Conservation (phyloP, 345 rosid species). For the Sonneratia alba region DNA sequence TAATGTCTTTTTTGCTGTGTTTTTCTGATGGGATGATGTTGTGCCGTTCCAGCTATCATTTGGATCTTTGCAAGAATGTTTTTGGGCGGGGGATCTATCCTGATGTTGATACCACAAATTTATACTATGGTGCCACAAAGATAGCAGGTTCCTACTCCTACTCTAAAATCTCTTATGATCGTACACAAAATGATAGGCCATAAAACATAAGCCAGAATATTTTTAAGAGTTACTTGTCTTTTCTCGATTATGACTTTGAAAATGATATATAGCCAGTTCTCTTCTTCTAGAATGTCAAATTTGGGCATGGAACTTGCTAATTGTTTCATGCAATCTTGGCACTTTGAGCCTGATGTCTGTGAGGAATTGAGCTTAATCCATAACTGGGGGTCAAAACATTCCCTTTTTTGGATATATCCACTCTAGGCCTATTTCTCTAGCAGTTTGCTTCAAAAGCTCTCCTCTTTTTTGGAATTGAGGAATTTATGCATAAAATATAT, state of each 20-base stretch:
- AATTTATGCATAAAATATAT: not conserved
- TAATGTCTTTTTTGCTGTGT: not conserved
- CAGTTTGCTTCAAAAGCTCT: not conserved
- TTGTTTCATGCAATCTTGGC: not conserved
- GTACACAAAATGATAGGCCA: not conserved
- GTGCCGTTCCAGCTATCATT: constrained; percentile 46
- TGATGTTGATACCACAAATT: constrained; percentile 57
- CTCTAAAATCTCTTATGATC: constrained; percentile 9
- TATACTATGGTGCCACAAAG: constrained; percentile 74
- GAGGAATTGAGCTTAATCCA: not conserved
- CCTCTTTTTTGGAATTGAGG: not conserved
- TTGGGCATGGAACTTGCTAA: not conserved
- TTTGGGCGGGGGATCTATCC: constrained; percentile 69
- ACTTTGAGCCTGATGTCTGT: not conserved
- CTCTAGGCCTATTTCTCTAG: not conserved
- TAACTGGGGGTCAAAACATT: not conserved
- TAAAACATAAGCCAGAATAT: not conserved
- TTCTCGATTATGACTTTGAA: not conserved
- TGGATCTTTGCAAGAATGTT: constrained; percentile 70
- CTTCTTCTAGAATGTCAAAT: not conserved
- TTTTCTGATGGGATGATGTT: not conserved
- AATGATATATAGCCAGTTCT: not conserved
- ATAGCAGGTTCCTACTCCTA: constrained; percentile 44
- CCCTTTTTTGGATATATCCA: too few relatives aligned
- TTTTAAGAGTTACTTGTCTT: not conserved